Conservation (phyloP, 1,139 yeast species). For the Arxiozyma slooffiae region DNA sequence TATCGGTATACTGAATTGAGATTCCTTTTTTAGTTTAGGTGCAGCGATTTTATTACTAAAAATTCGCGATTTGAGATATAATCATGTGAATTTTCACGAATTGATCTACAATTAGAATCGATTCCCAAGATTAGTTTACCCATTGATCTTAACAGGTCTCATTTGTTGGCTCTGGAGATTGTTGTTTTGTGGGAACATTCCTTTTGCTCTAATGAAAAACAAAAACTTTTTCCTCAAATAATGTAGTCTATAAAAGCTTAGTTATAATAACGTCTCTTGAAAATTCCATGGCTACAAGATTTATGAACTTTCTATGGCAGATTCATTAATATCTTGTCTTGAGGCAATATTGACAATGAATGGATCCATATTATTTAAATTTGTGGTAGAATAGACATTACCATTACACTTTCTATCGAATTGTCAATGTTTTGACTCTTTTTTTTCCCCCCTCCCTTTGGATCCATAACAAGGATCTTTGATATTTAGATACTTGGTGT, state of each 20-base stretch:
- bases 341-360: conserved; percentile 32
- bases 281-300: conserved; percentile 89
- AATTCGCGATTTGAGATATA: neutral
- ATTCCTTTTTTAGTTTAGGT: conserved; percentile 24
- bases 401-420: conserved; percentile 12
- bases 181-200: conserved; percentile 32
- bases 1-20: conserved; percentile 26
- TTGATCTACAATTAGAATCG: conserved; percentile 2
- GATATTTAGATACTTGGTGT: conserved; percentile 74
- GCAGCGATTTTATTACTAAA: conserved; percentile 10
- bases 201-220: conserved; percentile 71
- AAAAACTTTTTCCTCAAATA: conserved; percentile 81
- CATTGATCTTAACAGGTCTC: neutral
- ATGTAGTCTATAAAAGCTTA: conserved; percentile 47
- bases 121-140: neutral
- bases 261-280: conserved; percentile 49
- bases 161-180: neutral
- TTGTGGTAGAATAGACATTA: conserved; percentile 32
- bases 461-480: conserved; percentile 73
- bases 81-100: neutral
- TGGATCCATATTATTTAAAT: conserved; percentile 21
- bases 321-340: conserved; percentile 58
- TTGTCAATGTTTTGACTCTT: conserved; percentile 55
- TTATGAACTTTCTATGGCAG: conserved; percentile 74
- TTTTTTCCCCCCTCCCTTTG: too few relatives aligned